A percentile compares a stretch with the other conserved stretches of the same genome.
Conservation (phyloP, 1,139 yeast genomes). For the Kurtzmaniella quercitrusa region DNA sequence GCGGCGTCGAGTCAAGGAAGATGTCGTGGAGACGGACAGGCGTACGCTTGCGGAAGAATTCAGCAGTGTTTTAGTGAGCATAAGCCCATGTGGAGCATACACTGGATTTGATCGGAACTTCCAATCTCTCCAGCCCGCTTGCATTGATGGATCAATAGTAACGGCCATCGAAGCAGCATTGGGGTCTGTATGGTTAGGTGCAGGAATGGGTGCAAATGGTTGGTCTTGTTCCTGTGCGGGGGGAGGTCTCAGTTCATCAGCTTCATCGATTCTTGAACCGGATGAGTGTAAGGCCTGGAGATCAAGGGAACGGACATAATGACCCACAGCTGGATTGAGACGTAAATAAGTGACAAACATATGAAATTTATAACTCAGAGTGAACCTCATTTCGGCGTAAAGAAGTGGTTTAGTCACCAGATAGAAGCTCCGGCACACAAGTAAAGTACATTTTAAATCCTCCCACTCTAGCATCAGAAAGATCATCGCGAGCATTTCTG, state of each 20-base stretch:
- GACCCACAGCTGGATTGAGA: slow-evolving; percentile 52
- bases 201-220: not conserved
- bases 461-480: slow-evolving; percentile 14
- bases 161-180: not conserved
- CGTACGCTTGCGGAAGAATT: not conserved
- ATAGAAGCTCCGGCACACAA: slow-evolving; percentile 49
- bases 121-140: slow-evolving; percentile 92
- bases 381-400: slow-evolving; percentile 51
- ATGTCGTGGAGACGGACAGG: not conserved
- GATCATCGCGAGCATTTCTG: not conserved
- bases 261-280: slow-evolving; percentile 37
- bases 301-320: slow-evolving; percentile 52
- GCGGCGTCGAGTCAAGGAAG: not conserved
- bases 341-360: slow-evolving; percentile 69
- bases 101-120: slow-evolving; percentile 68
- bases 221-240: not conserved
- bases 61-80: slow-evolving; percentile 5
- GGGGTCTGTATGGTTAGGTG: not conserved
- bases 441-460: slow-evolving; percentile 37
- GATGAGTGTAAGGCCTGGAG: slow-evolving; percentile 49
- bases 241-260: slow-evolving; percentile 10
- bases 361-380: slow-evolving; percentile 71
- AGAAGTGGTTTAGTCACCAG: slow-evolving; percentile 49
- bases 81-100: slow-evolving; percentile 32
- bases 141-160: slow-evolving; percentile 15